These are phyloP conservation scores for Umbilicus rupestris DNA, from an alignment of 164 flowering plant genomes.

Conservation along the genomic window DNA sequence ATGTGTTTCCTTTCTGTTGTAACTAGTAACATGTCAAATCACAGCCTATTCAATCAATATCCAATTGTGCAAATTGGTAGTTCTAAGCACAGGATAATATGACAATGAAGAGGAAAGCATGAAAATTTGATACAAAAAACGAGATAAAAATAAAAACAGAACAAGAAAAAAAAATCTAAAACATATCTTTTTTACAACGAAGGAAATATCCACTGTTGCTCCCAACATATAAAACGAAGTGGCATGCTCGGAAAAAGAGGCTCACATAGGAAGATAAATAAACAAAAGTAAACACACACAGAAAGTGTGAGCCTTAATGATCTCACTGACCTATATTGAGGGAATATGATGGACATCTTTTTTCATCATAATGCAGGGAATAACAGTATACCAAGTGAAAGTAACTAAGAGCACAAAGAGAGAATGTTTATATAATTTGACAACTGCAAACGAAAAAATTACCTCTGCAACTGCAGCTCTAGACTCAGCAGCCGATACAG, in stretches of 20 bases:
- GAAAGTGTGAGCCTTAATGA: not conserved
- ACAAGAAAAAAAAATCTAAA: too few species aligned
- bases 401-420: not conserved
- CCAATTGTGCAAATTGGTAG: too few species aligned
- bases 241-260: not conserved
- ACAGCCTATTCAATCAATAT: too few species aligned
- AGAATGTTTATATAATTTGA: not conserved
- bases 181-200: too few species aligned
- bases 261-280: not conserved
- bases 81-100: too few species aligned
- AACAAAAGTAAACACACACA: not conserved
- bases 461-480: conserved; percentile 86
- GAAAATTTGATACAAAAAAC: too few species aligned
- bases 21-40: not conserved
- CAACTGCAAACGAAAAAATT: conserved; percentile 6
- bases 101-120: too few species aligned
- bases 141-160: too few species aligned
- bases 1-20: not conserved
- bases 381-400: not conserved
- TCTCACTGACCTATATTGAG: not conserved
- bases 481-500: conserved; percentile 58
- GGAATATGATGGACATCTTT: not conserved
- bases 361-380: not conserved
- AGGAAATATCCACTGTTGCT: not conserved
- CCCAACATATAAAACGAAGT: too few species aligned